Percentiles rank a stretch among this genome's conserved stretches.
phyloP scores from a whole-genome alignment of 495 filamentous ascomycete species.

The Oidiodendron maius region DNA sequence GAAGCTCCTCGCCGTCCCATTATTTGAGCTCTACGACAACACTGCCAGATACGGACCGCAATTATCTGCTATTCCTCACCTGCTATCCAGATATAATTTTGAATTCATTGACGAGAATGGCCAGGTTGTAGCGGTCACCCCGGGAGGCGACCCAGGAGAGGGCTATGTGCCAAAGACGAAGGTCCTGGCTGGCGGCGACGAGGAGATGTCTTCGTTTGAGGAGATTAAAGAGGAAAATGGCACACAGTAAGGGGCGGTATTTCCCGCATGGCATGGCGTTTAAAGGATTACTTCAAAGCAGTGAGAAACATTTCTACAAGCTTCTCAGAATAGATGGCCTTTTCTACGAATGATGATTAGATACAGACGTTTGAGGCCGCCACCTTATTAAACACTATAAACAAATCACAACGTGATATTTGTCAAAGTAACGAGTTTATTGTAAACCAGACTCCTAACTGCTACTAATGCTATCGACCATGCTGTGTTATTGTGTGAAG shows the following conservation, averaged over 20 bases:
- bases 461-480: too few species aligned
- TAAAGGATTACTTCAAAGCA: background rate
- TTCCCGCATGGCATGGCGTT: slow-evolving; percentile 17
- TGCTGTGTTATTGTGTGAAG: too few species aligned
- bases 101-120: slow-evolving; percentile 97
- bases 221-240: slow-evolving; percentile 23
- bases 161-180: slow-evolving; percentile 54
- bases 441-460: too few species aligned
- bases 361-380: too few species aligned
- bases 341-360: too few species aligned
- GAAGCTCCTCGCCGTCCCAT: slow-evolving; percentile 93
- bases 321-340: too few species aligned
- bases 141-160: slow-evolving; percentile 53
- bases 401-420: too few species aligned
- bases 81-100: slow-evolving; percentile 91
- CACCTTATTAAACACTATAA: too few species aligned
- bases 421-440: too few species aligned
- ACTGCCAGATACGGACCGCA: slow-evolving; percentile 91
- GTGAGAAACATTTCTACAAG: too few species aligned
- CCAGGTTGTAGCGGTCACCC: slow-evolving; percentile 80
- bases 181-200: slow-evolving; percentile 65
- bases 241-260: slow-evolving; percentile 18
- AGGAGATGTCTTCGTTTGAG: slow-evolving; percentile 19
- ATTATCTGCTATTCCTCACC: slow-evolving; percentile 89
- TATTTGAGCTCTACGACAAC: slow-evolving; percentile 98